phyloP scores from a whole-genome alignment of 192 early-diverging fungal genomes.

The Rhizophagus clarus region DNA sequence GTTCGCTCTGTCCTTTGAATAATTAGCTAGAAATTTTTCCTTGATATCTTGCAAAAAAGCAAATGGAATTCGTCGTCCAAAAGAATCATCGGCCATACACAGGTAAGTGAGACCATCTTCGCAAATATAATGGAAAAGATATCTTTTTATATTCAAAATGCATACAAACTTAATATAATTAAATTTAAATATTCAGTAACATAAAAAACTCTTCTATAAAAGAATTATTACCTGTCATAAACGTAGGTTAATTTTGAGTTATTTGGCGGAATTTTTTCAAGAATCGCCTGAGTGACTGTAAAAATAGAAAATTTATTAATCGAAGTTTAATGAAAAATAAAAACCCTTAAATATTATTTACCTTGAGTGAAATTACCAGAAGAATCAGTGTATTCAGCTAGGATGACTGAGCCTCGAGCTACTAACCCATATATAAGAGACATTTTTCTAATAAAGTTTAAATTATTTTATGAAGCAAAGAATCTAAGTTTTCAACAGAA shows the following conservation, averaged over 20 bases:
- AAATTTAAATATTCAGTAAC: not conserved
- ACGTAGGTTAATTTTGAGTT: slow-evolving; percentile 92
- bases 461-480: no score
- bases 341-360: slow-evolving; percentile 30
- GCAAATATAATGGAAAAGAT: slow-evolving; percentile 90
- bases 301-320: not conserved
- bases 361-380: slow-evolving; percentile 81
- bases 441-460: slow-evolving; percentile 40
- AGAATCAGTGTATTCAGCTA: slow-evolving; percentile 82
- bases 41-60: slow-evolving; percentile 86
- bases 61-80: slow-evolving; percentile 84
- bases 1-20: slow-evolving; percentile 56
- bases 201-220: not conserved
- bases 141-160: slow-evolving; percentile 47
- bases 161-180: slow-evolving; percentile 10
- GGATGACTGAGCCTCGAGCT: slow-evolving; percentile 71
- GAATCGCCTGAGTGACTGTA: slow-evolving; percentile 79
- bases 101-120: slow-evolving; percentile 81
- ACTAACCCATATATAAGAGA: slow-evolving; percentile 83
- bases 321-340: not conserved
- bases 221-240: slow-evolving; percentile 70
- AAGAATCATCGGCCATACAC: slow-evolving; percentile 77
- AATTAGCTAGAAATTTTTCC: slow-evolving; percentile 59
- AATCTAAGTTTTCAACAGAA: no score
- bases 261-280: slow-evolving; percentile 87